phyloP scores from a whole-genome alignment of 768 basidiomycete species.

The Mycena rosella region DNA sequence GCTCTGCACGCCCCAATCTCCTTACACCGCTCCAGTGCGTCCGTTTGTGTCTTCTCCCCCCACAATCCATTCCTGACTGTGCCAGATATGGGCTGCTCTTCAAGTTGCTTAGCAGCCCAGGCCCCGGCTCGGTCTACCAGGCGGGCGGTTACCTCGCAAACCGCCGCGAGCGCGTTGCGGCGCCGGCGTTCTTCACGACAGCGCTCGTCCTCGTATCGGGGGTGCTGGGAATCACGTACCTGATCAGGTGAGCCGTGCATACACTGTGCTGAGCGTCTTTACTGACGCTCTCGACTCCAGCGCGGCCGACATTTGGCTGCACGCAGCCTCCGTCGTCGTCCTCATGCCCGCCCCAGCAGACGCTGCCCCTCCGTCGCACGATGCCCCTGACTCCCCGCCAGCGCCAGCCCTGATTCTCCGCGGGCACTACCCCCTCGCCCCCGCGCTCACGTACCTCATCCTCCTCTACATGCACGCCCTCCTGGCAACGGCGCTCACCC shows the following conservation, averaged over 20 bases:
- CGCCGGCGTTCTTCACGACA: constrained; percentile 27
- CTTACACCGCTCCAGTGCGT: constrained; percentile 35
- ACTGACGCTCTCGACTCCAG: constrained; percentile 2
- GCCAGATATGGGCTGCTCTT: constrained; percentile 34
- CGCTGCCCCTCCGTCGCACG: neutral
- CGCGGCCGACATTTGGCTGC: constrained; percentile 34
- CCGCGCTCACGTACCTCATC: constrained; percentile 19
- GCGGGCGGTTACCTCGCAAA: constrained; percentile 20
- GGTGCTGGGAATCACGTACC: constrained; percentile 19
- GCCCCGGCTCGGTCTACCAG: constrained; percentile 16
- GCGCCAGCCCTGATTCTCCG: neutral
- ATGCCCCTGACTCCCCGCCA: neutral
- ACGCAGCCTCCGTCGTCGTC: constrained; percentile 27
- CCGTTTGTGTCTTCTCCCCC: neutral
- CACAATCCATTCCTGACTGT: neutral
- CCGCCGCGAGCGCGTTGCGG: constrained; percentile 10
- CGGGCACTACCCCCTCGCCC: constrained; percentile 34
- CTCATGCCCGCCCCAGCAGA: neutral
- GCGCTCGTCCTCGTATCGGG: constrained; percentile 23
- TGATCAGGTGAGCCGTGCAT: constrained; percentile 21
- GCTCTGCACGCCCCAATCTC: constrained; percentile 18
- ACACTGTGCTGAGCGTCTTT: neutral
- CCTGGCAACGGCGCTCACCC: constrained; percentile 19
- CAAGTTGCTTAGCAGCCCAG: constrained; percentile 29
- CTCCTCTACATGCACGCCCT: constrained; percentile 33